Percentiles rank a stretch among this genome's conserved stretches.
These are phyloP conservation scores for Fusarium veterinarium DNA, from an alignment of 2,329 filamentous ascomycete genomes.

Conservation along the genomic window DNA sequence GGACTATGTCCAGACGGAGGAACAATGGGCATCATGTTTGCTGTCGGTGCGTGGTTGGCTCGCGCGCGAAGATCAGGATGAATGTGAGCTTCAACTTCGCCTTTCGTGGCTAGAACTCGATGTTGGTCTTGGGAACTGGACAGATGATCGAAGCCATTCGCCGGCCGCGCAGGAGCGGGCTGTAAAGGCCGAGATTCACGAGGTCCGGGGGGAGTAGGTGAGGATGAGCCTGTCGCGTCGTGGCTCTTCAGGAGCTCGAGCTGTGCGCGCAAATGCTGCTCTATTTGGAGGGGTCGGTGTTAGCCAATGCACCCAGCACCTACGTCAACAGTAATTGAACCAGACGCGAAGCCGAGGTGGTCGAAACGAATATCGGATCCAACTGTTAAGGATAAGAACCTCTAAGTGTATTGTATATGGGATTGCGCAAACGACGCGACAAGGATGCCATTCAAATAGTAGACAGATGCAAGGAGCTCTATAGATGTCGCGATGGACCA, in stretches of 20 bases:
- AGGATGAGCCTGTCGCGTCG: constrained; percentile 50
- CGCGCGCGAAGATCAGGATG: constrained; percentile 60
- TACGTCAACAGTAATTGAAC: constrained; percentile 34
- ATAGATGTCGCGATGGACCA: constrained; percentile 35
- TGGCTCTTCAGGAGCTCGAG: constrained; percentile 58
- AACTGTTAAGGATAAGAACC: constrained; percentile 18
- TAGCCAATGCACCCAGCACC: constrained; percentile 38
- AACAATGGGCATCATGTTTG: constrained; percentile 55
- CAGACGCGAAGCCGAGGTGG: constrained; percentile 18
- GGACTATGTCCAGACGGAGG: constrained; percentile 50
- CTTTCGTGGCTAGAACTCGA: constrained; percentile 49
- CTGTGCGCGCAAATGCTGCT: constrained; percentile 58
- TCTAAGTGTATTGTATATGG: constrained; percentile 24
- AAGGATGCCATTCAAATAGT: constrained; percentile 39
- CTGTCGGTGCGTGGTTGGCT: constrained; percentile 44
- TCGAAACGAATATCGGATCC: constrained; percentile 17
- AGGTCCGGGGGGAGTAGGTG: constrained; percentile 42
- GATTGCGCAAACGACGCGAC: constrained; percentile 37
- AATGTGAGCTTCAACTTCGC: constrained; percentile 59
- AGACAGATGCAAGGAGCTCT: constrained; percentile 31
- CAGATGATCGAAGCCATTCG: constrained; percentile 61
- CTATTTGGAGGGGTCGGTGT: constrained; percentile 44
- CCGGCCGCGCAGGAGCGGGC: constrained; percentile 47
- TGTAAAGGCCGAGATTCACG: constrained; percentile 48
- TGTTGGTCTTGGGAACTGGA: constrained; percentile 50